A percentile compares a stretch with the other conserved stretches of the same genome.
These are phyloP conservation scores for Clavariopsis aquatica DNA, from an alignment of 495 filamentous ascomycete genomes.

Conservation along the genomic window DNA sequence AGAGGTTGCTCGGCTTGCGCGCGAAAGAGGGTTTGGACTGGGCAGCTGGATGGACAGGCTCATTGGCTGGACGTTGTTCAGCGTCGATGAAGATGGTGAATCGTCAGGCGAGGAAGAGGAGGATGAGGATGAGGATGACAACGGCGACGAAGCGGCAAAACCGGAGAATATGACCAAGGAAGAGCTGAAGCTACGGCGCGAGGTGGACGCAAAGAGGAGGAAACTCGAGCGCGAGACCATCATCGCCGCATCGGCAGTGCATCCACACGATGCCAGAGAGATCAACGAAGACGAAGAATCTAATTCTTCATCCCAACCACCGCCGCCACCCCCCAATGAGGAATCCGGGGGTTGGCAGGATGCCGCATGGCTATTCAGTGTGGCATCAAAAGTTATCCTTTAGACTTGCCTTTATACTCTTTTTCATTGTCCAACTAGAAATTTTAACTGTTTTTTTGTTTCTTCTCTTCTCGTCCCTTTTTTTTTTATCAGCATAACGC, in stretches of 20 bases:
- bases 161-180: conserved; percentile 49
- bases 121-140: conserved; percentile 44
- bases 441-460: no score
- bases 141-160: conserved; percentile 52
- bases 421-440: not conserved
- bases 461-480: not conserved
- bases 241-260: conserved; percentile 33
- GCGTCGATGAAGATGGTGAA: conserved; percentile 65
- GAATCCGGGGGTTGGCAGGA: conserved; percentile 73
- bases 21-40: conserved; percentile 65
- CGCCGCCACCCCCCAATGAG: conserved; percentile 14
- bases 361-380: conserved; percentile 78
- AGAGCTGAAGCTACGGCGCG: conserved; percentile 40
- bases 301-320: conserved; percentile 24
- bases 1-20: conserved; percentile 55
- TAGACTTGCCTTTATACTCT: conserved; percentile 34
- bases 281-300: conserved; percentile 21
- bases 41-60: conserved; percentile 73
- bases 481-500: no score
- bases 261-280: conserved; percentile 23
- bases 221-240: conserved; percentile 42
- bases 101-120: conserved; percentile 54
- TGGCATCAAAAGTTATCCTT: conserved; percentile 71
- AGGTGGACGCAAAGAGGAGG: conserved; percentile 48
- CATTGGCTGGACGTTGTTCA: conserved; percentile 76